phyloP scores from a whole-genome alignment of 495 filamentous ascomycete species.

The Cetradonia linearis region DNA sequence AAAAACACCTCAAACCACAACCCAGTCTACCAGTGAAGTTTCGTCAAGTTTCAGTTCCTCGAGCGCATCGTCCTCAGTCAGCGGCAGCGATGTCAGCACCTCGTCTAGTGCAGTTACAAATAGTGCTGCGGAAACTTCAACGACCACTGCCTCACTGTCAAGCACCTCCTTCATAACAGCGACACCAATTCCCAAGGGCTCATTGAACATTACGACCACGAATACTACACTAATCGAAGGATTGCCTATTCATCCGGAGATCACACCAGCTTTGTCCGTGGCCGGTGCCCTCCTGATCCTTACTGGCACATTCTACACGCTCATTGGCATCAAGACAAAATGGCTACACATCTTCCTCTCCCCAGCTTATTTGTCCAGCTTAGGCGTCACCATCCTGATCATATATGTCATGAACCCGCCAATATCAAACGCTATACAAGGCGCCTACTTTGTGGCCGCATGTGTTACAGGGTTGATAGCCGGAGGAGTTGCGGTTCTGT shows the following conservation, averaged over 20 bases:
- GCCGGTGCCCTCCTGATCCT: conserved; percentile 66
- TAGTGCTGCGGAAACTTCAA: neutral
- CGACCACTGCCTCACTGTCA: neutral
- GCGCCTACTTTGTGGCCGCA: conserved; percentile 77
- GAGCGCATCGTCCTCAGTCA: conserved; percentile 4
- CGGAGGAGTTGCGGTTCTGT: conserved; percentile 65
- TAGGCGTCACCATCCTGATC: conserved; percentile 75
- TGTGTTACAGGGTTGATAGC: conserved; percentile 66
- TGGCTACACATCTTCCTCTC: conserved; percentile 78
- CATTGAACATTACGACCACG: conserved; percentile 13
- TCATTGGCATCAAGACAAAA: conserved; percentile 78
- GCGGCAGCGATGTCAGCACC: neutral
- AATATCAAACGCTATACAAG: conserved; percentile 65
- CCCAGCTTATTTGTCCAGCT: conserved; percentile 57
- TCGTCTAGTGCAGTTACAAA: conserved; percentile 6
- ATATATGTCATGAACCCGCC: conserved; percentile 84
- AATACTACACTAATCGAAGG: conserved; percentile 26
- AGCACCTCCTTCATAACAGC: conserved; percentile 6
- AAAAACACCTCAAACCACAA: conserved; percentile 1
- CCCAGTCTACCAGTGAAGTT: conserved; percentile 2
- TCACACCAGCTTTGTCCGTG: conserved; percentile 74
- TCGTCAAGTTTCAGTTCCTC: neutral
- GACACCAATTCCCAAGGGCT: conserved; percentile 17
- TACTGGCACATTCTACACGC: conserved; percentile 54
- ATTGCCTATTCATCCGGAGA: conserved; percentile 60